phyloP scores from a whole-genome alignment of 2,329 filamentous ascomycete genomes.

The Fusarium nematophilum region DNA sequence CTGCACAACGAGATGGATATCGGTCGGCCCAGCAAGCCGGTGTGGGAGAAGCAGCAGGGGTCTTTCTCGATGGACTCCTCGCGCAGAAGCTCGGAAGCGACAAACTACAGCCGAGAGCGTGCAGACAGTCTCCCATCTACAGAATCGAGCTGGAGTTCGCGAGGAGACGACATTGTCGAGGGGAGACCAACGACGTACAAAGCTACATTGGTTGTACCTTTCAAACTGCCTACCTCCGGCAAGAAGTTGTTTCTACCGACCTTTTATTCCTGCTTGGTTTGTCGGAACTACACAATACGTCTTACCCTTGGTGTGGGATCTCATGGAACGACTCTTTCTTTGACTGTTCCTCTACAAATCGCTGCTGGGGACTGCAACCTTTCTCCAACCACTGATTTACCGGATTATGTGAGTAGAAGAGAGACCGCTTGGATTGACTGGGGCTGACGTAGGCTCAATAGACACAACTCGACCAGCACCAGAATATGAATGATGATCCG shows the following conservation, averaged over 20 bases:
- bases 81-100: conserved; percentile 14
- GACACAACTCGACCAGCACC: conserved; percentile 24
- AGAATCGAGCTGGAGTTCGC: background rate
- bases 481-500: conserved; percentile 12
- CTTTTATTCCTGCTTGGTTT: conserved; percentile 35
- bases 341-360: conserved; percentile 29
- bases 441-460: background rate
- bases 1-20: conserved; percentile 14
- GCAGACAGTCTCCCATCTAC: background rate
- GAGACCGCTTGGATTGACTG: accelerated
- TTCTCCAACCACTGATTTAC: conserved; percentile 6
- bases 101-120: background rate
- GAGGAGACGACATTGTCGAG: conserved; percentile 8
- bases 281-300: conserved; percentile 18
- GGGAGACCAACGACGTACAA: conserved; percentile 5
- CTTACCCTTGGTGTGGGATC: conserved; percentile 3
- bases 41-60: conserved; percentile 5
- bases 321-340: conserved; percentile 4
- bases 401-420: conserved; percentile 22
- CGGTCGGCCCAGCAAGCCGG: background rate
- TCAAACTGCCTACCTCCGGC: conserved; percentile 16
- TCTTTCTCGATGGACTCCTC: conserved; percentile 1
- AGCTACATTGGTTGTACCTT: conserved; percentile 2
- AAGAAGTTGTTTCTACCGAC: conserved; percentile 29
- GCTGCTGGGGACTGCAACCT: background rate